Base-by-base conservation (phyloP, 176 grass and related monocot genomes). In the Raddia distichophylla region DNA sequence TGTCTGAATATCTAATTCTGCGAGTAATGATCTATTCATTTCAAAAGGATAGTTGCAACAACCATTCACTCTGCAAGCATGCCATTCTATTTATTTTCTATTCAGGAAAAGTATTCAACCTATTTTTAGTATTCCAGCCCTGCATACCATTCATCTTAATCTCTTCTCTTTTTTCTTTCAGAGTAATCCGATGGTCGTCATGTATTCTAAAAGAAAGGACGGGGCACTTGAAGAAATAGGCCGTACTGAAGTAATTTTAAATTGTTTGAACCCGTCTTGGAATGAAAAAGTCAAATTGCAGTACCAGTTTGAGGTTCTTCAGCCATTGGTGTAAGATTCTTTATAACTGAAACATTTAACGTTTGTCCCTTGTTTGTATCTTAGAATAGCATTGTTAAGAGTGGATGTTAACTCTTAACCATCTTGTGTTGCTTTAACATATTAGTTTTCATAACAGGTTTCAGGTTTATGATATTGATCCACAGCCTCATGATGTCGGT, bases 271-370 rank as follows among this genome's bases (percentile, higher is more conserved):
- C 61, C 96, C 96, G 33, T 84, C 76, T 67, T 99, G 96, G 96
- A 80, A 66, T 73, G 81, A 79, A 78, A 99, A 93, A 76, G 86
- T 99, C 87, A 90, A 54, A 84, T 77, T 87, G 52, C 90, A 86
- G 75, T 99, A 93, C 83, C 90, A 93, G 68, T 99, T 99, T 82
- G 93, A 99, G 83, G 85, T 91, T 95, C 82, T 91, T 84, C 96
- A 99, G 80, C 76, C 80, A 78, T 85, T 99, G 76, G 87, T 99
- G 96, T 99, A 95, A 91, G 96, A 49, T 80, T 84, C 55, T 87
- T 63, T 73, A 43, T 71, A 76, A 48, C 64, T 79, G 74, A 78
- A 54, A 5, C 4, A 40, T 71, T 80, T 7, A 59, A 71, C 37
- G 60, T 10, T 73, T 82, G 2, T 66, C 42, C 11, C 72, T 73